phyloP scores from a whole-genome alignment of 2,329 filamentous ascomycete species.

The Akanthomyces uredinophilus region DNA sequence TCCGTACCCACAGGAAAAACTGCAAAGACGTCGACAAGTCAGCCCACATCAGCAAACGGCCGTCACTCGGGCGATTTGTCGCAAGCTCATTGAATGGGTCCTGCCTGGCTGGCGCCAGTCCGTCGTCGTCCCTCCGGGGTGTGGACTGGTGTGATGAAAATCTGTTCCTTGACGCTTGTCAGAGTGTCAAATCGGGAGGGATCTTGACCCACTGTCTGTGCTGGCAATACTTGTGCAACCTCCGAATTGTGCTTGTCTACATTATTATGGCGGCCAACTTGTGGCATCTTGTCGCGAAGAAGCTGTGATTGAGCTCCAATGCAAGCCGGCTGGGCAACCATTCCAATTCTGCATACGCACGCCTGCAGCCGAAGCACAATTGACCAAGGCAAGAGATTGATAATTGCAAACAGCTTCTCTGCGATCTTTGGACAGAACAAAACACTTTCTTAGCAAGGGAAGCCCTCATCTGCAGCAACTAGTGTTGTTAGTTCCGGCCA shows the following conservation, averaged over 20 bases:
- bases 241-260: neutral
- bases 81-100: neutral
- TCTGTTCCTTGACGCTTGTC: neutral
- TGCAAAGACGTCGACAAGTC: neutral
- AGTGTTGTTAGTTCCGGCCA: neutral
- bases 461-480: neutral
- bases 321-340: neutral
- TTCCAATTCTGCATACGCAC: neutral
- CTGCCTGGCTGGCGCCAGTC: neutral
- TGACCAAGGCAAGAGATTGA: neutral
- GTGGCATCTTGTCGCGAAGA: neutral
- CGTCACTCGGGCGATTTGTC: conserved; percentile 1
- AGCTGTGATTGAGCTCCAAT: neutral
- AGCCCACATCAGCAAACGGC: conserved; percentile 13
- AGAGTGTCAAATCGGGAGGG: conserved; percentile 8
- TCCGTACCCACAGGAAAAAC: conserved; percentile 5
- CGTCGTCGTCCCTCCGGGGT: neutral
- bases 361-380: no score
- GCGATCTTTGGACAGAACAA: neutral
- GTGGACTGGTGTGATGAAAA: neutral
- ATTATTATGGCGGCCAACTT: no score
- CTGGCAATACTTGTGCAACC: neutral
- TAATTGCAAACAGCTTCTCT: neutral
- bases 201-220: conserved; percentile 13
- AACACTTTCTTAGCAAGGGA: neutral